Base-by-base conservation (phyloP, 2,329 filamentous ascomycete genomes). In the Cordyceps tenuipes region DNA sequence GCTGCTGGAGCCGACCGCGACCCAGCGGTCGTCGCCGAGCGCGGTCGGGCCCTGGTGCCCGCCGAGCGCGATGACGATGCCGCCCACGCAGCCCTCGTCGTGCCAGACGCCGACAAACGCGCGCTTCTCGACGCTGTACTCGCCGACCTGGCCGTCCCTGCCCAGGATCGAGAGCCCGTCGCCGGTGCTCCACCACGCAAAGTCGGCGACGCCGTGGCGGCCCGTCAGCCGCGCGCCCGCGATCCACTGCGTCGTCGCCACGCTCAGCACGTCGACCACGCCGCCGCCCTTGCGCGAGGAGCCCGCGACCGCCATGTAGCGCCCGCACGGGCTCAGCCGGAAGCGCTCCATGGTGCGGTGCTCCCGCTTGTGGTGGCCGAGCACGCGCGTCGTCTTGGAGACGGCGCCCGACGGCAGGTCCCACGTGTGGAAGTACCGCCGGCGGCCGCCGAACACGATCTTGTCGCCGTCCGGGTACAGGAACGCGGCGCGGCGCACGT, bases 351-450 rank as follows among this genome's bases (percentile, higher is more conserved):
- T 97, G 46, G 84, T 88, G 67, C 86, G 88, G 72, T 97, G 92
- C 73, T 96, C 90, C 59, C 89, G 82, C 34, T 36, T 36, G 65
- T 86, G 79, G 66, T 91, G 87, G 63, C 91, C 84, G 69, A 88
- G 83, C 62, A 94, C 77, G 70, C 88, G 80, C 66, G 84, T 85
- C 49, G 96, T 83, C 74, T 96, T 96, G 68, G 93, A 88, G 53
- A 99, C 85, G 13, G 80, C 78, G 48, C 94, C 94, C 0, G 88
- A 87, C 48, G 87, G 79, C 26, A 99, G 81, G 68, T 97, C 87
- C 94, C 94, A 99, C 65, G 88, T 86, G 75, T 97, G 94, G 74
- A 97, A 97, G 77, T 91, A 97, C 64, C 86, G 86, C 54, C 94
- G 85, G 41, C 93, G 87, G 43, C 92, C 92, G 19, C 91, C 89